Conservation (phyloP, 371 early-diverging fungal species). For the Rhizopus sp. region DNA sequence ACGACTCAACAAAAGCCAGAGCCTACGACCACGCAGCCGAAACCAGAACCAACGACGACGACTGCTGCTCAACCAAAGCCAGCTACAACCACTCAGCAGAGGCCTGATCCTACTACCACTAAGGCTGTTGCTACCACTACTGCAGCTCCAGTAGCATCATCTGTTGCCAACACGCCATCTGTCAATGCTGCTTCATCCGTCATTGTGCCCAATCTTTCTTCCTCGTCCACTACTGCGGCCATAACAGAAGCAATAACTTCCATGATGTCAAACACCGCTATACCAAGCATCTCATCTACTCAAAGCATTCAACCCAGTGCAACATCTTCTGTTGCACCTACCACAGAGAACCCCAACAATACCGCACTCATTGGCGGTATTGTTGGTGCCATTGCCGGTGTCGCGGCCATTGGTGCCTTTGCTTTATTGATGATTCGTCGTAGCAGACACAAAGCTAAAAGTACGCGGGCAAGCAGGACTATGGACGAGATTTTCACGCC, state of each 20-base stretch:
- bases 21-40: not conserved
- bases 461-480: constrained; percentile 22
- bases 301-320: not conserved
- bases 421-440: constrained; percentile 9
- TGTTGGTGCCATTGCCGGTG: constrained; percentile 4
- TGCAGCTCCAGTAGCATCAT: not conserved
- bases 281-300: not conserved
- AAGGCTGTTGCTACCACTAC: constrained; percentile 6
- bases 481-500: constrained; percentile 31
- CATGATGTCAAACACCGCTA: no score
- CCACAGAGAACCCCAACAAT: not conserved
- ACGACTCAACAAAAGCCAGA: not conserved
- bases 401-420: constrained; percentile 4
- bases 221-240: no score
- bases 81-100: not conserved
- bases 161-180: not conserved
- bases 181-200: not conserved
- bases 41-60: not conserved
- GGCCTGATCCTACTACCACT: not conserved
- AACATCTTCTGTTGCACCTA: not conserved
- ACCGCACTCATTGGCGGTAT: constrained; percentile 5
- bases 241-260: no score
- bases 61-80: not conserved
- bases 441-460: not conserved
- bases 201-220: not conserved